Base-by-base conservation (phyloP, 2,329 filamentous ascomycete genomes). In the Lasiodiplodia citricola region DNA sequence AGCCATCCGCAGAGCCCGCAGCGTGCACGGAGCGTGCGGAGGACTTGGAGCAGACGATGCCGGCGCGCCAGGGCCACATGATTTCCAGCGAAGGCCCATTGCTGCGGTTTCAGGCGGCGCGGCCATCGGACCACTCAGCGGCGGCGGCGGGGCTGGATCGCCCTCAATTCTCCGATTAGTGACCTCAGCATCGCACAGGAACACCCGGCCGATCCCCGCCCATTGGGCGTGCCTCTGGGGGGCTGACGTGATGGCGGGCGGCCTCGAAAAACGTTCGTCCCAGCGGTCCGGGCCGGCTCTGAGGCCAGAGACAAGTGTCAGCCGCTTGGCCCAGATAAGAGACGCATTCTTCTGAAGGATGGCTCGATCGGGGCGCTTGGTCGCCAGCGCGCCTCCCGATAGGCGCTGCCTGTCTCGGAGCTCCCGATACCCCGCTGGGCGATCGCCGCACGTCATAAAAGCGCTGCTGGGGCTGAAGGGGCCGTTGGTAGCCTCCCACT, bases 131-230 rank as follows among this genome's bases (percentile, higher is more conserved):
- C 67, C 67, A 68, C 67, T 68, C 51, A 62, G 41, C 16, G n/a
- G 44, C 41, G n/a, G n/a, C 10, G 35, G 44, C 65, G 67, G 52
- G 67, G 57, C 67, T 68, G 67, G 67, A 56, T 52, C 58, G 38
- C 57, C 66, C 67, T 68, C 67, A 68, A 68, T 68, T 68, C 67
- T 68, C 67, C 67, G 67, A 68, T 68, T 68, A 68, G 67, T 68
- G 67, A 68, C 67, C 58, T 64, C 58, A 68, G 50, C 57, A 58
- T 68, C 41, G 51, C 58, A 68, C 67, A 56, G 57, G 38, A 50
- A 37, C 57, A 64, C 23, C 50, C 57, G 57, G 47, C 3, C 67
- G 50, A 68, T 64, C 57, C 23, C 56, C 57, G 38, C 14, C 51
- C 51, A 68, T 68, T 68, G 67, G 67, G 35, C 38, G 16, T 64